Conservation (phyloP, 2,329 filamentous ascomycete genomes). For the Fusarium ramigenum region DNA sequence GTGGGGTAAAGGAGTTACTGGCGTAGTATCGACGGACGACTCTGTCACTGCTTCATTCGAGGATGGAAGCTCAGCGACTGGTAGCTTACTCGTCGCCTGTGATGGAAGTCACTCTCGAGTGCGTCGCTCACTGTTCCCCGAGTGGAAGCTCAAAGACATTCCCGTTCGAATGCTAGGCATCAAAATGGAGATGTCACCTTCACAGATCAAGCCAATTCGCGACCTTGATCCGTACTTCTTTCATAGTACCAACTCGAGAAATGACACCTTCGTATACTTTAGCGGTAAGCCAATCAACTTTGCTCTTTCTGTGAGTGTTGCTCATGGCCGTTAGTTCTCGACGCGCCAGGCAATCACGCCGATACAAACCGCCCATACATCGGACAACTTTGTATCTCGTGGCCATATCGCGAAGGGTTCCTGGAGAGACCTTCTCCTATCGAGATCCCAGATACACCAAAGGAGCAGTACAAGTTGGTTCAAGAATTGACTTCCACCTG, state of each 20-base stretch:
- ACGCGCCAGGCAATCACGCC: conserved; percentile 56
- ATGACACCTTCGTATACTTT: conserved; percentile 62
- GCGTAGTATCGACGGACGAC: conserved; percentile 44
- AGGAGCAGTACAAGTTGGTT: conserved; percentile 54
- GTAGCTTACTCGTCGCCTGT: conserved; percentile 59
- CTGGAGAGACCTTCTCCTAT: conserved; percentile 45
- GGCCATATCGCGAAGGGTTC: conserved; percentile 54
- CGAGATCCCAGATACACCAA: conserved; percentile 52
- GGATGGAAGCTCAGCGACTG: conserved; percentile 54
- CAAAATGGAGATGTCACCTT: conserved; percentile 52
- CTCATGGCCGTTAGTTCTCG: conserved; percentile 51
- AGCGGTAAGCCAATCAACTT: conserved; percentile 50
- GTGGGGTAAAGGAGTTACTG: conserved; percentile 53
- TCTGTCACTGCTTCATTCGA: conserved; percentile 56
- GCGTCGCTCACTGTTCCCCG: conserved; percentile 51
- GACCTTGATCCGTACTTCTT: conserved; percentile 64
- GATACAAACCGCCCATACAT: conserved; percentile 50
- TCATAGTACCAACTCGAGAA: conserved; percentile 61
- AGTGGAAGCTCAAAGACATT: conserved; percentile 50
- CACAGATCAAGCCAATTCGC: conserved; percentile 54
- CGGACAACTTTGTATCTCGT: conserved; percentile 62
- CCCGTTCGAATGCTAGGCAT: conserved; percentile 61
- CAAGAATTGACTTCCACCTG: conserved; percentile 56
- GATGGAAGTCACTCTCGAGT: conserved; percentile 60
- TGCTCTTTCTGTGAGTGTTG: accelerated